Evolutionary conservation across 2,329 filamentous ascomycete species (phyloP), one percentile per base, ranked within the genome.

Genomic region (Cordyceps cateniannulata): DNA sequence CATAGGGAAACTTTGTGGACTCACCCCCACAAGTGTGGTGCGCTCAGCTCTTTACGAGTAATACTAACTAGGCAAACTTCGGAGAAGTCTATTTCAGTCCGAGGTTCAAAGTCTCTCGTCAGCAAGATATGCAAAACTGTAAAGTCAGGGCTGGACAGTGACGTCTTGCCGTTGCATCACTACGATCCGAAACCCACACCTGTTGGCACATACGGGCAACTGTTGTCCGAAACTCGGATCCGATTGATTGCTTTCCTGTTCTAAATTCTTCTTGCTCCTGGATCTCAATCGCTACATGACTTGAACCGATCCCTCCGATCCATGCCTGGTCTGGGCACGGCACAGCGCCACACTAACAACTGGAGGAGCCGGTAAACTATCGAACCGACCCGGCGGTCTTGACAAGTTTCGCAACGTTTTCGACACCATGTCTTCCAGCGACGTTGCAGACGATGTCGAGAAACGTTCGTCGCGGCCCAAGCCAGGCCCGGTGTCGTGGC

Each of bases 401-500:
- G 16, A n/a, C 20, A 8, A 14, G 5, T 35, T 47, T 20, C n/a
- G 25, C 7, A 32, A 5, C 29, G 35, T 22, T 24, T n/a, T 29
- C 24, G 32, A 51, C 24, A 51, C 53, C 57, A 59, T 59, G 57
- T 29, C 48, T 25, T 27, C 3, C 20, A 27, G 6, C n/a, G 45
- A 5, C 20, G 9, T 10, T 3, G 24, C 5, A 16, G 8, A 52
- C 6, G 27, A 59, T 59, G 57, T 12, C 9, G 57, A 53, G 18
- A 53, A 59, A 20, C 27, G 10, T 27, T 27, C 49, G 14, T 25
- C 35, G 48, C 52, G 24, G 38, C 22, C 49, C 9, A 45, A 59
- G 49, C 45, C 62, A 10, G 65, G 63, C 3, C 70, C 81, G 0
- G 83, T 89, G 47, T 85, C 86, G 64, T 92, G 89, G 89, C 76